Conservation (phyloP, 108 stramenopile species). For the Cyclotella atomus region DNA sequence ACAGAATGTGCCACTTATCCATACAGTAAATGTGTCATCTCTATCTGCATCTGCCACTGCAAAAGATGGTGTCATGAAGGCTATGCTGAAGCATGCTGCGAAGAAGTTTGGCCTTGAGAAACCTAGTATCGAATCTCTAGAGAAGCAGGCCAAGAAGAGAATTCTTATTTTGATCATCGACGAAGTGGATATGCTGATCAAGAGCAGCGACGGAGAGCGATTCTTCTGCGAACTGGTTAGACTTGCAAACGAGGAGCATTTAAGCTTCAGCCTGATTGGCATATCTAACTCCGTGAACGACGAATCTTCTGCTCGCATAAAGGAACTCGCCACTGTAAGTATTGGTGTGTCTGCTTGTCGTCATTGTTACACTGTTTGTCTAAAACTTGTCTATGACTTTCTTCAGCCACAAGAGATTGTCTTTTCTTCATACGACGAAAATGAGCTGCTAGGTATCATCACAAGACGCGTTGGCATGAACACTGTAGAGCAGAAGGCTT, state of each 20-base stretch:
- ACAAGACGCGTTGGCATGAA: constrained; percentile 61
- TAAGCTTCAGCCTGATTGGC: constrained; percentile 77
- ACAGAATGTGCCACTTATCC: constrained; percentile 24
- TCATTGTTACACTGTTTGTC: neutral
- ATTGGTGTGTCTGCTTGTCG: no score
- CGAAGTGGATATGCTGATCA: constrained; percentile 75
- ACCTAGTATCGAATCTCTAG: neutral
- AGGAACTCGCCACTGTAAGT: constrained; percentile 67
- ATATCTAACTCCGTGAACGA: constrained; percentile 81
- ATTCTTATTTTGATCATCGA: constrained; percentile 67
- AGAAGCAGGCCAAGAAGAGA: constrained; percentile 31
- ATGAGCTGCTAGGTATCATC: constrained; percentile 58
- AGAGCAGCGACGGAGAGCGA: constrained; percentile 40
- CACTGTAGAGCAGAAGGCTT: constrained; percentile 62
- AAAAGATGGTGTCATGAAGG: constrained; percentile 28
- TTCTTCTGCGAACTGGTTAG: constrained; percentile 48
- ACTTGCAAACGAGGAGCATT: constrained; percentile 42
- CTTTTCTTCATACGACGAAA: constrained; percentile 59
- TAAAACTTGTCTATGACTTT: neutral
- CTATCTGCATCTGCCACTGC: neutral
- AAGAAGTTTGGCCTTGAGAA: constrained; percentile 15
- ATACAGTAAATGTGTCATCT: constrained; percentile 33
- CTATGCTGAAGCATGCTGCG: constrained; percentile 29
- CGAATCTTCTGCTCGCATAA: constrained; percentile 43
- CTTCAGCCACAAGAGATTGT: constrained; percentile 40